A percentile compares a stretch with the other conserved stretches of the same genome.
Conservation (phyloP, 495 filamentous ascomycete species). For the Penicillium turbatum region DNA sequence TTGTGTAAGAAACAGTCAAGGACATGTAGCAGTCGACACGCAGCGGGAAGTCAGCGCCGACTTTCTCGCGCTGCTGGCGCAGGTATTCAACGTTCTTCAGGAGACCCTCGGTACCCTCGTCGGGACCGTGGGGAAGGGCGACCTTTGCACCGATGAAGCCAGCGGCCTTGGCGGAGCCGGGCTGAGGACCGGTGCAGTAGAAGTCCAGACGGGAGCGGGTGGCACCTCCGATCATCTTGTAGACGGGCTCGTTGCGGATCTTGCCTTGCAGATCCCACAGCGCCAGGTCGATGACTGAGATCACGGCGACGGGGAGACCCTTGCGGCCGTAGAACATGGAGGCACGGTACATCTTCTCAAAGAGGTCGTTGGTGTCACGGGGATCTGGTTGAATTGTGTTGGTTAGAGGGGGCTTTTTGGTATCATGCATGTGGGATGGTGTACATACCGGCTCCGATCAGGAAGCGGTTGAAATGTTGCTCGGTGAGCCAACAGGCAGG, state of each 20-base stretch:
- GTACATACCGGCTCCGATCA: slow-evolving; percentile 66
- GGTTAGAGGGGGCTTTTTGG: background rate
- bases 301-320: slow-evolving; percentile 81
- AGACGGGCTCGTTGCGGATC: slow-evolving; percentile 85
- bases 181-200: slow-evolving; percentile 90
- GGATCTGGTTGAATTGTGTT: slow-evolving; percentile 51
- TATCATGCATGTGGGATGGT: background rate
- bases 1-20: slow-evolving; percentile 85
- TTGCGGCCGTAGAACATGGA: slow-evolving; percentile 96
- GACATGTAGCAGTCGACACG: slow-evolving; percentile 98
- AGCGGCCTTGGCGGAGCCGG: slow-evolving; percentile 68
- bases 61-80: slow-evolving; percentile 72
- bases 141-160: slow-evolving; percentile 90
- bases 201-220: slow-evolving; percentile 78
- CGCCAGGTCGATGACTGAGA: slow-evolving; percentile 88
- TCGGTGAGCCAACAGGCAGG: slow-evolving; percentile 90
- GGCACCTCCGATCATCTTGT: slow-evolving; percentile 86
- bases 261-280: slow-evolving; percentile 90
- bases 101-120: slow-evolving; percentile 75
- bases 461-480: slow-evolving; percentile 86
- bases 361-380: slow-evolving; percentile 79
- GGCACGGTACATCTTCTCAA: slow-evolving; percentile 92
- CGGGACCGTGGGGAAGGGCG: slow-evolving; percentile 80
- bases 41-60: slow-evolving; percentile 85
- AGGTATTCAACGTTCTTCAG: slow-evolving; percentile 87